These are phyloP conservation scores for Fonsecaea monophora DNA, from an alignment of 2,329 filamentous ascomycete species.

Conservation along the genomic window DNA sequence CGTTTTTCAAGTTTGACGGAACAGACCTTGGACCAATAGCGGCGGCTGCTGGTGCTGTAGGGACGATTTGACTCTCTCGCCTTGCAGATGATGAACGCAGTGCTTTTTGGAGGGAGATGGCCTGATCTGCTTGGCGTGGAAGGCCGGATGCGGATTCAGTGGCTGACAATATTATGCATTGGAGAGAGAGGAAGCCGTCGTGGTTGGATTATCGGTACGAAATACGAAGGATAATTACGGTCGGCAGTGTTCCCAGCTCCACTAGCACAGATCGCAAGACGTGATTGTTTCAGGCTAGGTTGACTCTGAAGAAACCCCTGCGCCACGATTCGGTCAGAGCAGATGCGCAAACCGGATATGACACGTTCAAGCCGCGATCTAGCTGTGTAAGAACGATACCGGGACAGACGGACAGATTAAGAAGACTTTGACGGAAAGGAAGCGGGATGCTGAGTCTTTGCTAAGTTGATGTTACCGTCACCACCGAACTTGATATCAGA, in stretches of 20 bases:
- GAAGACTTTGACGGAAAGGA: neutral
- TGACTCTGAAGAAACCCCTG: neutral
- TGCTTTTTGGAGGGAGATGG: neutral
- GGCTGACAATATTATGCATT: neutral
- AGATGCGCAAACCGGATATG: neutral
- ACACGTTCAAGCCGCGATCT: neutral
- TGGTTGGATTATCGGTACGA: neutral
- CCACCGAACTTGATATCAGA: too few species aligned
- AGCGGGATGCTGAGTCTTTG: neutral
- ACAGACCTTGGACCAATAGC: conserved; percentile 6
- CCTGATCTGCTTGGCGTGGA: conserved; percentile 14
- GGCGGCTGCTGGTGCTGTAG: neutral
- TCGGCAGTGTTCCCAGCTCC: neutral
- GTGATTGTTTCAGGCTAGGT: neutral
- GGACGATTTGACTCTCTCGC: neutral
- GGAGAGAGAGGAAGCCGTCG: neutral
- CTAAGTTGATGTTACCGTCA: neutral
- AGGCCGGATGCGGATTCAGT: neutral
- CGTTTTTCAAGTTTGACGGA: conserved; percentile 9
- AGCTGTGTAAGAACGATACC: neutral
- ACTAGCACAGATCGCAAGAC: neutral
- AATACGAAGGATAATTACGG: neutral
- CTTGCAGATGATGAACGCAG: neutral
- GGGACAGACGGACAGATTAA: neutral
- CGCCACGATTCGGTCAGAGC: neutral